A percentile compares a stretch with the other conserved stretches of the same genome.
Evolutionary conservation across 805 yeast genomes (phyloP).

Genomic region (Kazachstania psychrophila): DNA sequence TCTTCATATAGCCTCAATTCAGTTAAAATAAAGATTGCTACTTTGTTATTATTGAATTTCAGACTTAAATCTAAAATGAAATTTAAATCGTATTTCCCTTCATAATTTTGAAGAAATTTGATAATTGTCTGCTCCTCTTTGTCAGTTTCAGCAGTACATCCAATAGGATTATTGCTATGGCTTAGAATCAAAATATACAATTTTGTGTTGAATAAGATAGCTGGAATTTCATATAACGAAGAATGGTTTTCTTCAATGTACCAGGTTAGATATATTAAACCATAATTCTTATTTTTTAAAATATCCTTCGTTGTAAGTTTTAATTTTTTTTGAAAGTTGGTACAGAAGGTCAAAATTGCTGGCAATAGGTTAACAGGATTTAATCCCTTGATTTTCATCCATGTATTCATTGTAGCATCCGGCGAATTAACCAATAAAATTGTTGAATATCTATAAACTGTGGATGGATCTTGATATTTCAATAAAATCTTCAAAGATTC

Average conservation of each 20-base stretch:
- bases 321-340: slow-evolving; percentile 28
- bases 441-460: slow-evolving; percentile 60
- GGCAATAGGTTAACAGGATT: slow-evolving; percentile 64
- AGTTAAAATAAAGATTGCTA: slow-evolving; percentile 69
- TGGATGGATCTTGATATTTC: slow-evolving; percentile 37
- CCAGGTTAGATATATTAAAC: slow-evolving; percentile 52
- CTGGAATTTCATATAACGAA: not conserved
- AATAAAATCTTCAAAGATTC: slow-evolving; percentile 54
- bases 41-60: slow-evolving; percentile 44
- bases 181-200: slow-evolving; percentile 53
- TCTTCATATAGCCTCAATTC: slow-evolving; percentile 63
- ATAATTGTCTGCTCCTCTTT: slow-evolving; percentile 41
- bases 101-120: slow-evolving; percentile 39
- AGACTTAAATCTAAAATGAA: slow-evolving; percentile 69
- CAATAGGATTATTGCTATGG: slow-evolving; percentile 14
- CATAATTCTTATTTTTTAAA: slow-evolving; percentile 46
- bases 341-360: slow-evolving; percentile 61
- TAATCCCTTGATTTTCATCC: slow-evolving; percentile 50
- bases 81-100: slow-evolving; percentile 46
- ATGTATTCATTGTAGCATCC: slow-evolving; percentile 58
- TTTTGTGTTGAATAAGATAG: slow-evolving; percentile 59
- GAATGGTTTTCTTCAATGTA: slow-evolving; percentile 36
- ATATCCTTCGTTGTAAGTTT: slow-evolving; percentile 21
- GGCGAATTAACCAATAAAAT: slow-evolving; percentile 63
- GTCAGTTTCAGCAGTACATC: slow-evolving; percentile 15